Evolutionary conservation across 441 rosid genomes (phyloP), one percentile per base, ranked within the genome.

Genomic region (Sinapis alba): DNA sequence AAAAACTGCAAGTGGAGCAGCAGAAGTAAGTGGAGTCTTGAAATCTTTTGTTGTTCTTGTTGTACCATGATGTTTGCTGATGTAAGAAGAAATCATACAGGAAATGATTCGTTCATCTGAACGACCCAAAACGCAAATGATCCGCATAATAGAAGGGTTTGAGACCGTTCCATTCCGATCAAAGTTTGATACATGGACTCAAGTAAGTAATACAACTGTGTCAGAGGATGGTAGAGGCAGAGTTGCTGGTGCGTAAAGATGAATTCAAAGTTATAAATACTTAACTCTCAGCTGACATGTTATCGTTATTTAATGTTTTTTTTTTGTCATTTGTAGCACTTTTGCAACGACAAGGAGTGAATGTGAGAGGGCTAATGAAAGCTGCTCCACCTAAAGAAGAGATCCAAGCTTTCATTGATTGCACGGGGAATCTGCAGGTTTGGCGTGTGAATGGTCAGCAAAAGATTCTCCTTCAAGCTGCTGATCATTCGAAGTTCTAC

Each of bases 151-250:
- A 72, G 97, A 94, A 84, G 97, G 97, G 70, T 82, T 89, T 45
- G 99, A 94, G 74, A 88, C 96, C 19, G 81, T 86, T 57, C 18
- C 73, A 21, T 94, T 94, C 79, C 82, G 84, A 76, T 94, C 97
- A 65, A 78, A 87, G 80, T 94, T 94, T 79, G 83, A 83, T 62
- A 76, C 86, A 38, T 92, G 97, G 99, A 90, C 96, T 62, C 83
- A 85, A 75, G 85, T 76, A 68, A 80, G 68, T 47, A 91, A 90
- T 57, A 78, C 87, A 69, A 88, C 83, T 62, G 84, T 94, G 65
- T 90, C 87, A 78, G 94, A 92, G 57, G 97, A 92, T 72, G 99
- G 99, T 67, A 85, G 97, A 81, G 97, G 83, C 80, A 92, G 90
- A 90, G 99, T 94, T 72, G 98, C 98, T 84, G 98, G 98, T 94